Evolutionary conservation across 495 filamentous ascomycete genomes (phyloP).

Genomic region (Penicillium mononematosum): DNA sequence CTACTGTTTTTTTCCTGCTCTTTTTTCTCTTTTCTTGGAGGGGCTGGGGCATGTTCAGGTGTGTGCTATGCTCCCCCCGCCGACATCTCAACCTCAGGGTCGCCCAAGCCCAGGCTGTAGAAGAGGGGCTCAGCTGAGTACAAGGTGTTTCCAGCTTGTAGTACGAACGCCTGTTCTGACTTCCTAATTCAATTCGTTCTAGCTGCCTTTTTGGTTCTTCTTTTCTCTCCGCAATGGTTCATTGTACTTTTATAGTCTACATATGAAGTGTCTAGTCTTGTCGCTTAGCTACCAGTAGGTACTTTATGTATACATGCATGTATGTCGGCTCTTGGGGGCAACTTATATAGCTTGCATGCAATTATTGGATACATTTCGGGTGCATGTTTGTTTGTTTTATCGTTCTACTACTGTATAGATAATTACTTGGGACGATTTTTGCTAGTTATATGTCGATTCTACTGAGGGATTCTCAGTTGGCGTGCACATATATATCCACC

Average conservation of each 20-base stretch:
- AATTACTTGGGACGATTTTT: not conserved
- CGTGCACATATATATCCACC: not conserved
- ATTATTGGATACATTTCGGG: not conserved
- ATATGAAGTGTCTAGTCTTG: not conserved
- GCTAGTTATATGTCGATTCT: not conserved
- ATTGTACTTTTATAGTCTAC: not conserved
- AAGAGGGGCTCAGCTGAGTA: constrained; percentile 1
- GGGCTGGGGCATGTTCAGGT: not conserved
- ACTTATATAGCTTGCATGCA: not conserved
- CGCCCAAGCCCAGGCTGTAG: constrained; percentile 3
- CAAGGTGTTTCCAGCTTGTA: not conserved
- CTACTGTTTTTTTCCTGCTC: not conserved
- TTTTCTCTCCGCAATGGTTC: not conserved
- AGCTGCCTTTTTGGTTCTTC: not conserved
- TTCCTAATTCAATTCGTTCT: not conserved
- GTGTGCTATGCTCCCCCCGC: constrained; percentile 2
- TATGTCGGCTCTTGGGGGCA: not conserved
- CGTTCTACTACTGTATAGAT: not conserved
- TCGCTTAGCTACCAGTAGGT: not conserved
- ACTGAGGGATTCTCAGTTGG: not conserved
- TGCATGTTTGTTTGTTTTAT: not conserved
- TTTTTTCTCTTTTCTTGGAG: not conserved
- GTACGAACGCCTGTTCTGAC: constrained; percentile 4
- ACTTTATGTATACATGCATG: not conserved
- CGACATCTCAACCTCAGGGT: constrained; percentile 4